These are phyloP conservation scores for Begonia fuchsioides DNA, from an alignment of 306 rosid species.

Conservation along the genomic window DNA sequence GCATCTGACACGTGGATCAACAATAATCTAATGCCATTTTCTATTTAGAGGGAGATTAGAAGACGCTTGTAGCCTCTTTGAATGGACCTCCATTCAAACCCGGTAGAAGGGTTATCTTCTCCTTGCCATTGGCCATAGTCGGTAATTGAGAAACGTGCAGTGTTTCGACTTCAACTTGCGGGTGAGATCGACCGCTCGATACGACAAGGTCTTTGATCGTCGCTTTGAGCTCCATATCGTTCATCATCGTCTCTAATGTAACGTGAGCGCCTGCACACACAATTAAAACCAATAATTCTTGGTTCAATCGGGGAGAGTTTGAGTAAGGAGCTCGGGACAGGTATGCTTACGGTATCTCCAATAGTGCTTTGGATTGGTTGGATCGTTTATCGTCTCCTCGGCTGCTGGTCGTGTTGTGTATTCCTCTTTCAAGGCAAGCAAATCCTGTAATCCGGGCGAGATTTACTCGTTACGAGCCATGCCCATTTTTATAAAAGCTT, in stretches of 20 bases:
- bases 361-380: conserved; percentile 92
- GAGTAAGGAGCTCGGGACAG: neutral
- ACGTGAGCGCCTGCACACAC: conserved; percentile 64
- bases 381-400: conserved; percentile 93
- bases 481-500: too few relatives aligned
- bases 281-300: neutral
- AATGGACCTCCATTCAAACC: conserved; percentile 11
- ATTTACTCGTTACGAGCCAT: too few relatives aligned
- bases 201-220: conserved; percentile 46
- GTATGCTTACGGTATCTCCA: conserved; percentile 83
- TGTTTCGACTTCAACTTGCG: conserved; percentile 21
- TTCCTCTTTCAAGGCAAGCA: conserved; percentile 71
- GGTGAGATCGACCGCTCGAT: conserved; percentile 60
- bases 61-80: too few relatives aligned
- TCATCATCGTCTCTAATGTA: conserved; percentile 55
- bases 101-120: conserved; percentile 12
- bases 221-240: conserved; percentile 50
- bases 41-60: too few relatives aligned
- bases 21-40: too few relatives aligned
- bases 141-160: conserved; percentile 11
- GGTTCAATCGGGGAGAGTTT: neutral
- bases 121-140: conserved; percentile 12
- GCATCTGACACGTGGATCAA: too few relatives aligned
- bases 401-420: conserved; percentile 66
- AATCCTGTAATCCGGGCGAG: conserved; percentile 27